Conservation (phyloP, 1,284 basidiomycete species). For the Papiliotrema terrestris region DNA sequence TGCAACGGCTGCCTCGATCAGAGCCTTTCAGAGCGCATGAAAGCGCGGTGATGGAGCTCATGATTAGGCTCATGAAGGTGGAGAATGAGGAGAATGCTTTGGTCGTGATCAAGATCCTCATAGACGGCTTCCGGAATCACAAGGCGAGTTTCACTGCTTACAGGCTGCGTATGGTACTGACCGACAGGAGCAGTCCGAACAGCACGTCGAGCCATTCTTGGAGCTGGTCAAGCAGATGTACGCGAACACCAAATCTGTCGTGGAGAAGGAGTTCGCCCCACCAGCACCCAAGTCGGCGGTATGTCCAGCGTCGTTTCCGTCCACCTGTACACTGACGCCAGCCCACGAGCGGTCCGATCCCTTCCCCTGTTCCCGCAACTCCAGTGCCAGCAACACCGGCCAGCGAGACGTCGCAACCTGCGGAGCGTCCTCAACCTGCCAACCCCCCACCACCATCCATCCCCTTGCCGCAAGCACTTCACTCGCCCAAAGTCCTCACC, state of each 20-base stretch:
- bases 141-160: conserved; percentile 36
- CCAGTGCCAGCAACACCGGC: conserved; percentile 4
- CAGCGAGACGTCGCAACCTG: conserved; percentile 14
- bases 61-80: conserved; percentile 76
- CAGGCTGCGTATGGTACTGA: background rate
- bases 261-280: conserved; percentile 65
- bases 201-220: conserved; percentile 76
- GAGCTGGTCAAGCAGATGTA: conserved; percentile 71
- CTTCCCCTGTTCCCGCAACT: conserved; percentile 20
- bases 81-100: conserved; percentile 98
- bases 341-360: conserved; percentile 7
- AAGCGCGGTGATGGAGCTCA: conserved; percentile 63
- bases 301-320: conserved; percentile 5
- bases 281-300: background rate
- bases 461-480: conserved; percentile 52
- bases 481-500: conserved; percentile 90
- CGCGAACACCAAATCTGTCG: conserved; percentile 68
- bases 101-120: conserved; percentile 85
- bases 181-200: conserved; percentile 64
- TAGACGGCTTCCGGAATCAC: conserved; percentile 59
- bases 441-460: conserved; percentile 9
- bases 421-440: conserved; percentile 11
- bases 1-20: conserved; percentile 80
- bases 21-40: conserved; percentile 74
- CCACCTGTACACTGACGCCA: background rate